phyloP scores from a whole-genome alignment of 2,329 filamentous ascomycete species.

The Aspergillus sp. region DNA sequence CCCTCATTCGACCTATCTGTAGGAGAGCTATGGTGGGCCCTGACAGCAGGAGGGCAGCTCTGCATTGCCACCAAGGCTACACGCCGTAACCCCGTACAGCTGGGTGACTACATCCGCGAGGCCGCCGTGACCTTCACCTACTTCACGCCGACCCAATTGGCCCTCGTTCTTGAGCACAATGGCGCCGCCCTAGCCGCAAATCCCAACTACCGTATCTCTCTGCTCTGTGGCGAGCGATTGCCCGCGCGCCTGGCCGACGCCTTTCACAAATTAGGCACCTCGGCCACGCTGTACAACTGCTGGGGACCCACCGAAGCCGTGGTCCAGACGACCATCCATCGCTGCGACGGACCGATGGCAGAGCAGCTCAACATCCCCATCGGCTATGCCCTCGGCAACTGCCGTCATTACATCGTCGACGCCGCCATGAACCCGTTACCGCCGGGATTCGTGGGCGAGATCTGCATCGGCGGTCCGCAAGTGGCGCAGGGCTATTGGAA shows the following conservation, averaged over 20 bases:
- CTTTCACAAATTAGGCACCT: background rate
- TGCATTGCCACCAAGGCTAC: background rate
- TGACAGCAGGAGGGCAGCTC: background rate
- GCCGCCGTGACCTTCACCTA: background rate
- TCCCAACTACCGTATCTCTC: background rate
- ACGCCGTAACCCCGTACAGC: background rate
- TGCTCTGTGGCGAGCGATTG: slow-evolving; percentile 1
- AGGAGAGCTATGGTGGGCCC: background rate
- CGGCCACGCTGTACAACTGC: slow-evolving; percentile 1
- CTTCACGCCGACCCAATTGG: slow-evolving; percentile 5
- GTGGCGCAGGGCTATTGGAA: background rate
- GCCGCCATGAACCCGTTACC: background rate
- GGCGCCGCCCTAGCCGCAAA: background rate
- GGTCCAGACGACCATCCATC: slow-evolving; percentile 1
- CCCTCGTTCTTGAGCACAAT: slow-evolving; percentile 1
- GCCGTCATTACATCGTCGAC: slow-evolving; percentile 1
- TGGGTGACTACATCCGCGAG: background rate
- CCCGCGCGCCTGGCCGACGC: background rate
- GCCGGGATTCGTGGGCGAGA: slow-evolving; percentile 1
- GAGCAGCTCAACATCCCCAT: background rate
- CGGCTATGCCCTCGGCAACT: slow-evolving; percentile 1
- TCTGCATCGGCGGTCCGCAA: slow-evolving; percentile 4
- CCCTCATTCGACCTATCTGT: slow-evolving; percentile 3
- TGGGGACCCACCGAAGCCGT: slow-evolving; percentile 1
- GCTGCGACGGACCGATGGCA: background rate